Conservation (phyloP, 768 basidiomycete species). For the Mycena rebaudengoi region DNA sequence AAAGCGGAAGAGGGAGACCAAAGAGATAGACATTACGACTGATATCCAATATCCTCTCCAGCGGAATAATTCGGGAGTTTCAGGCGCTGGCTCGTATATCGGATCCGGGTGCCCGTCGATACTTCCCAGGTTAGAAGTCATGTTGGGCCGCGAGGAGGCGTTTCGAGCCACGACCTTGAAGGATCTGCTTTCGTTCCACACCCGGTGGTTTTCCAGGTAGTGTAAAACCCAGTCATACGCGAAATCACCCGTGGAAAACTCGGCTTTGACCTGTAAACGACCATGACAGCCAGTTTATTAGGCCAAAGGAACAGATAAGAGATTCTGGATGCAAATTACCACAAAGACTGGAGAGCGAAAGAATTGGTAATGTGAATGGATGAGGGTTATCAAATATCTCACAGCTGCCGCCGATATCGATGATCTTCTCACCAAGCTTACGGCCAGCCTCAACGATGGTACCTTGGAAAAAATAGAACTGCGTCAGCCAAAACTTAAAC, state of each 20-base stretch:
- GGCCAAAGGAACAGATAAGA: not conserved
- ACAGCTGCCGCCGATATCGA: not conserved
- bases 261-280: slow-evolving; percentile 15
- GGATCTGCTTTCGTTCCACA: slow-evolving; percentile 24
- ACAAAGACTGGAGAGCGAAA: not conserved
- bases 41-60: slow-evolving; percentile 25
- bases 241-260: slow-evolving; percentile 19
- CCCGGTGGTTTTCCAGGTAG: slow-evolving; percentile 21
- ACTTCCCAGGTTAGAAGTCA: not conserved
- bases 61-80: slow-evolving; percentile 4
- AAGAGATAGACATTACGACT: not conserved
- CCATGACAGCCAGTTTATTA: not conserved
- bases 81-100: slow-evolving; percentile 13
- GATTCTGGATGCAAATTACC: not conserved
- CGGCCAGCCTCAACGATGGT: slow-evolving; percentile 14
- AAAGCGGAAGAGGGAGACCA: not conserved
- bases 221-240: slow-evolving; percentile 24
- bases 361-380: not conserved
- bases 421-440: not conserved
- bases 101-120: slow-evolving; percentile 18
- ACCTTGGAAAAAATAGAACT: not conserved
- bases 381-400: not conserved
- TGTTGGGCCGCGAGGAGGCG: slow-evolving; percentile 11
- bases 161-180: slow-evolving; percentile 25
- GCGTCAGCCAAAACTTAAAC: not conserved